A percentile compares a stretch with the other conserved stretches of the same genome.
These are phyloP conservation scores for Gossypium bickii DNA, from an alignment of 345 rosid species.

Conservation along the genomic window DNA sequence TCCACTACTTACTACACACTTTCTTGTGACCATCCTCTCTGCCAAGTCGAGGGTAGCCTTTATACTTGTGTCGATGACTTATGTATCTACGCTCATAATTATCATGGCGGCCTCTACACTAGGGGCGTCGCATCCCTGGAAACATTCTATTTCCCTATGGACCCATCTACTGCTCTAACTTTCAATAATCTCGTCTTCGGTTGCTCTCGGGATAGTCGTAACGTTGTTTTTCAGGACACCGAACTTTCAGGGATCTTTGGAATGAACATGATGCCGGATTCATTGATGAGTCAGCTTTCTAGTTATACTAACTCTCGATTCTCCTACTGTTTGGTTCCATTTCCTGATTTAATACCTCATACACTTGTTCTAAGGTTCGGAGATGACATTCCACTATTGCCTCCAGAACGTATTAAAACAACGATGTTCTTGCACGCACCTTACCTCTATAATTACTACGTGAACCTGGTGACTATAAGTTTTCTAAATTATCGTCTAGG, in stretches of 20 bases:
- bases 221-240: not conserved
- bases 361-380: constrained; percentile 15
- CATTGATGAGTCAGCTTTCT: constrained; percentile 3
- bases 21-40: not conserved
- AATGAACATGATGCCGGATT: constrained; percentile 12
- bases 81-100: not conserved
- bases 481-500: not conserved
- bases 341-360: not conserved
- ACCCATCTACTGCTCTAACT: too few species aligned
- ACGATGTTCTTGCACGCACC: not conserved
- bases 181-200: constrained; percentile 17
- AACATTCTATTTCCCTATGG: not conserved
- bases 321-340: constrained; percentile 21
- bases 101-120: not conserved
- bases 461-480: constrained; percentile 17
- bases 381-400: not conserved
- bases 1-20: not conserved
- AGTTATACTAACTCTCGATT: not conserved
- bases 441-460: not conserved
- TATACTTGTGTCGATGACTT: not conserved
- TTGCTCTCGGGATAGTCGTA: constrained; percentile 17
- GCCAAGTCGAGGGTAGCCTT: not conserved
- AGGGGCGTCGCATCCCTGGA: constrained; percentile 8
- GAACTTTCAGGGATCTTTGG: constrained; percentile 20
- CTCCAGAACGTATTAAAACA: not conserved